Conservation (phyloP, 306 rosid genomes). For the Vigna hirtella region DNA sequence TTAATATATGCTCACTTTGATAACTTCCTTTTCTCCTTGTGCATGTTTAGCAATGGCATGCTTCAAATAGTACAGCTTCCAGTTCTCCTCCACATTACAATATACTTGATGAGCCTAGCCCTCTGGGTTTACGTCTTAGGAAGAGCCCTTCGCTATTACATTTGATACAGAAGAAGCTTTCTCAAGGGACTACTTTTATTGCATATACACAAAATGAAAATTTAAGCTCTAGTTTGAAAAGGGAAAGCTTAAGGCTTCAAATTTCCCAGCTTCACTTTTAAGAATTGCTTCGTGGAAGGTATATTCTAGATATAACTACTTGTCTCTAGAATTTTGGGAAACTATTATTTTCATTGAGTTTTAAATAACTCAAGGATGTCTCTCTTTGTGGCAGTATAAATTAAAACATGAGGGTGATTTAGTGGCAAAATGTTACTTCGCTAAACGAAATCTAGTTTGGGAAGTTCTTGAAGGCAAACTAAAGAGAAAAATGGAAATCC, state of each 20-base stretch:
- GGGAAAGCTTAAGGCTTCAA: constrained; percentile 83
- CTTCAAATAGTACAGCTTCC: too few species aligned
- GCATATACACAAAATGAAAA: constrained; percentile 51
- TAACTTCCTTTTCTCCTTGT: too few species aligned
- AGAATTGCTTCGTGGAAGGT: constrained; percentile 90
- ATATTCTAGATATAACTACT: constrained; percentile 15
- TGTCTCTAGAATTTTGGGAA: neutral
- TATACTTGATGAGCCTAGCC: too few species aligned
- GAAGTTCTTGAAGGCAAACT: constrained; percentile 90
- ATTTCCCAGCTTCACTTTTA: constrained; percentile 78
- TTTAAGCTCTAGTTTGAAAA: constrained; percentile 49
- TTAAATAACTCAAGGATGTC: constrained; percentile 11
- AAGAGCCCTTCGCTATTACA: constrained; percentile 90
- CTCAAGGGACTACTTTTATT: constrained; percentile 4
- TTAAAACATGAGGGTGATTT: constrained; percentile 88
- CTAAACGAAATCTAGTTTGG: constrained; percentile 93
- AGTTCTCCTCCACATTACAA: too few species aligned
- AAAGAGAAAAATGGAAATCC: constrained; percentile 88
- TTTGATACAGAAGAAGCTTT: constrained; percentile 85
- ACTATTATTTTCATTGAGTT: neutral
- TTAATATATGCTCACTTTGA: too few species aligned
- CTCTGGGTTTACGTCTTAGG: constrained; percentile 82
- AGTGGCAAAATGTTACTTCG: constrained; percentile 88
- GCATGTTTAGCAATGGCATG: too few species aligned
- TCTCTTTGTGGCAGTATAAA: constrained; percentile 62